Conservation (phyloP, 2,329 filamentous ascomycete species). For the Paraphaeosphaeria sporulosa region DNA sequence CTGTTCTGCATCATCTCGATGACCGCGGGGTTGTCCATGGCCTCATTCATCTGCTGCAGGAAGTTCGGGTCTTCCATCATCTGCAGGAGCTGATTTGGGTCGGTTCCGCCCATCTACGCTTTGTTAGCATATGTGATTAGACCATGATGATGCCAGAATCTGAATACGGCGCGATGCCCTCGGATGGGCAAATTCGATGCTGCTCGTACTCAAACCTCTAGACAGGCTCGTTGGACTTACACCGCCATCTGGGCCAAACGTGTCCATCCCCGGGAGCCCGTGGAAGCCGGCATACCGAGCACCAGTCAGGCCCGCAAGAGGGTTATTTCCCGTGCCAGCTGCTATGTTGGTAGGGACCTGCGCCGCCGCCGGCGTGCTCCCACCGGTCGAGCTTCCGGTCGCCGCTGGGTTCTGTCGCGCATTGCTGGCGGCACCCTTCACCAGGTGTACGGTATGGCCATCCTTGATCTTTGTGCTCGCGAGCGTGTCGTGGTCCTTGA, state of each 20-base stretch:
- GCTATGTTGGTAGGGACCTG: slow-evolving; percentile 80
- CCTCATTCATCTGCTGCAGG: slow-evolving; percentile 88
- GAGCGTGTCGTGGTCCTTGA: slow-evolving; percentile 92
- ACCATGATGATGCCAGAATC: not conserved
- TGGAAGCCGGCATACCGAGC: slow-evolving; percentile 93
- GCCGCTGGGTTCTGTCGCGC: slow-evolving; percentile 64
- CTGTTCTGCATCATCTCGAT: slow-evolving; percentile 77
- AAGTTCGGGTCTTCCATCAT: slow-evolving; percentile 91
- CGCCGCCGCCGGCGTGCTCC: slow-evolving; percentile 59
- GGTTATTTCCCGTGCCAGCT: slow-evolving; percentile 81
- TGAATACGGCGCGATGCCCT: not conserved
- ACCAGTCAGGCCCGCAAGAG: slow-evolving; percentile 87
- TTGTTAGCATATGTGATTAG: slow-evolving; percentile 26
- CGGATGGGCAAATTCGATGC: not conserved
- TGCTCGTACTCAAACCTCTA: not conserved
- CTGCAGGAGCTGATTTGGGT: slow-evolving; percentile 79
- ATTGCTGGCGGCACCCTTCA: slow-evolving; percentile 95
- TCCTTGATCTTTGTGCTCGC: slow-evolving; percentile 92
- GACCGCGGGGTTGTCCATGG: slow-evolving; percentile 92
- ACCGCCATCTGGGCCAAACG: slow-evolving; percentile 93
- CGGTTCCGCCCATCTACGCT: slow-evolving; percentile 86
- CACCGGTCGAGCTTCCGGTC: slow-evolving; percentile 39
- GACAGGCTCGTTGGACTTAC: slow-evolving; percentile 64
- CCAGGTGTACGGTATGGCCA: slow-evolving; percentile 93
- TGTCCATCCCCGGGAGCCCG: slow-evolving; percentile 82